phyloP scores from a whole-genome alignment of 208 protist genomes.

The Novymonas esmeraldas region DNA sequence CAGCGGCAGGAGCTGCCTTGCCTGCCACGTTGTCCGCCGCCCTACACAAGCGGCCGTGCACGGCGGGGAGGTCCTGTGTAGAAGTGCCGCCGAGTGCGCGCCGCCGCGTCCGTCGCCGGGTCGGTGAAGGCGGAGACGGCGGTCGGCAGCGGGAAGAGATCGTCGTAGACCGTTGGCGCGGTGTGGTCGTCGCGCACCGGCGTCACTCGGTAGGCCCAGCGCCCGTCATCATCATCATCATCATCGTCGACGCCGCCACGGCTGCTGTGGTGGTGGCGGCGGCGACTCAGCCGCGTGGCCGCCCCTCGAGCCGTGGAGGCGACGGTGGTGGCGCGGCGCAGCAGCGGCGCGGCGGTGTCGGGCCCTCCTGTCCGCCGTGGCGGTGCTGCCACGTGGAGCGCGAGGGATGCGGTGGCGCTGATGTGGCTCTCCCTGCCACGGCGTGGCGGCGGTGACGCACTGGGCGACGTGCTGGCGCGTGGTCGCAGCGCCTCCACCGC shows the following conservation, averaged over 20 bases:
- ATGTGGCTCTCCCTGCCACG: too few relatives aligned
- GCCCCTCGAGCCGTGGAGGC: neutral
- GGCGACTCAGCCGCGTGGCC: too few relatives aligned
- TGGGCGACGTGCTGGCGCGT: too few relatives aligned
- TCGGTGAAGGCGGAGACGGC: slow-evolving; percentile 18
- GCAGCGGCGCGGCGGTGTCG: too few relatives aligned
- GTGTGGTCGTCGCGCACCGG: slow-evolving; percentile 8
- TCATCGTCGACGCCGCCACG: neutral
- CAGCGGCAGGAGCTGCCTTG: neutral
- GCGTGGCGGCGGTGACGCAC: too few relatives aligned
- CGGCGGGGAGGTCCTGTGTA: slow-evolving; percentile 30
- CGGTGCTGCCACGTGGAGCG: too few relatives aligned
- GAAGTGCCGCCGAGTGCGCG: neutral
- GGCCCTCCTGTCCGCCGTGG: too few relatives aligned
- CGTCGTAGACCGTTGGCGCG: slow-evolving; percentile 34
- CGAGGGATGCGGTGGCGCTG: too few relatives aligned
- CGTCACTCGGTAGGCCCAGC: slow-evolving; percentile 28
- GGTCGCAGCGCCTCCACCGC: slow-evolving; percentile 30
- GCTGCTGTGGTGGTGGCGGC: neutral
- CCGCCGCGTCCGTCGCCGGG: neutral
- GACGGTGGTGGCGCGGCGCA: neutral
- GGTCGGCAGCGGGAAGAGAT: slow-evolving; percentile 27
- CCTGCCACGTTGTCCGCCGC: neutral
- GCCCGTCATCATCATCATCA: slow-evolving; percentile 9
- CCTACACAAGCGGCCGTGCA: slow-evolving; percentile 8